Conservation (phyloP, 1,284 basidiomycete species). For the Dichomitus squalens region DNA sequence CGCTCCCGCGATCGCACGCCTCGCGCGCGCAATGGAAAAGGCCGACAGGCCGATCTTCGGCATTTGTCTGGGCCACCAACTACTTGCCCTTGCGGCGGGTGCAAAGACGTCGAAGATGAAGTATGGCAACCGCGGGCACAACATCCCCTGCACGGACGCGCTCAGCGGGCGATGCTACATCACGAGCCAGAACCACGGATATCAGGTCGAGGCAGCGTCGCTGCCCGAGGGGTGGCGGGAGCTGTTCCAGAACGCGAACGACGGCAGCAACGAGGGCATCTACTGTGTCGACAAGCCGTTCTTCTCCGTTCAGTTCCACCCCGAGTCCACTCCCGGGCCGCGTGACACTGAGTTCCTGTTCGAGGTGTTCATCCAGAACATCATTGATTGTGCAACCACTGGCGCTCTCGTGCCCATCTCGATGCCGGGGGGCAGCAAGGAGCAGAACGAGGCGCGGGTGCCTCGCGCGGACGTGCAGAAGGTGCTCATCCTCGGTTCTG, state of each 20-base stretch:
- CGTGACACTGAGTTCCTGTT: conserved; percentile 99
- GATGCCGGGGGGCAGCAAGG: conserved; percentile 87
- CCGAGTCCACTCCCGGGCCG: conserved; percentile 98
- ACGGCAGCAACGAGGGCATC: conserved; percentile 97
- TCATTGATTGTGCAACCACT: conserved; percentile 77
- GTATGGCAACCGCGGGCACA: conserved; percentile 99
- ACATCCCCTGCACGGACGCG: conserved; percentile 96
- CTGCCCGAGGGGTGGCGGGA: conserved; percentile 91
- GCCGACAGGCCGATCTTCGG: conserved; percentile 92
- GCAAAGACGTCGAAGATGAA: conserved; percentile 98
- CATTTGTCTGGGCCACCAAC: conserved; percentile 98
- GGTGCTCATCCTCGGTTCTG: conserved; percentile 97
- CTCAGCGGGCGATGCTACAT: conserved; percentile 97
- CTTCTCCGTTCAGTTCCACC: conserved; percentile 99
- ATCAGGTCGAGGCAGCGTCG: conserved; percentile 85
- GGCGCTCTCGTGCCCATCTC: conserved; percentile 72
- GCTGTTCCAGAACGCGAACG: conserved; percentile 96
- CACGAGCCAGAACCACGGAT: conserved; percentile 99
- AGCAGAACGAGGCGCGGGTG: conserved; percentile 78
- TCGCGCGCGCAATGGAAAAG: conserved; percentile 74
- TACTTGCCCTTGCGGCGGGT: conserved; percentile 93
- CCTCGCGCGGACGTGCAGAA: conserved; percentile 87
- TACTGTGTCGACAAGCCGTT: conserved; percentile 91
- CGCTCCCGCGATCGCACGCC: conserved; percentile 70
- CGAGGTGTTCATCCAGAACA: conserved; percentile 93